phyloP scores from a whole-genome alignment of 2,329 filamentous ascomycete genomes.

The Pyrenochaeta sp. region DNA sequence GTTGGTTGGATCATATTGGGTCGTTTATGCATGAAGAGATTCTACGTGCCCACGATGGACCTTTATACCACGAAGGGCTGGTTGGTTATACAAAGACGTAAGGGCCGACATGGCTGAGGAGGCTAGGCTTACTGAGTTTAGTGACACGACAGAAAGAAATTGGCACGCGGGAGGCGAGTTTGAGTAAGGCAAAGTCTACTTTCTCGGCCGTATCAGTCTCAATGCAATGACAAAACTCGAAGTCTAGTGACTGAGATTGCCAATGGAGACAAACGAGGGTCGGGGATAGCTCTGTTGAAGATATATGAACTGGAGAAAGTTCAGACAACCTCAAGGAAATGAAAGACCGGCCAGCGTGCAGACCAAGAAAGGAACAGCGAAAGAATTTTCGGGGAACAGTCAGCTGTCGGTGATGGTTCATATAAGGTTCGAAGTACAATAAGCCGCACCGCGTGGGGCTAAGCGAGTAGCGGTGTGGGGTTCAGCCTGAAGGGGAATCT shows the following conservation, averaged over 20 bases:
- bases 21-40: constrained; percentile 11
- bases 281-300: constrained; percentile 5
- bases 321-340: constrained; percentile 7
- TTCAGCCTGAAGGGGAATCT: constrained; percentile 33
- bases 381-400: constrained; percentile 12
- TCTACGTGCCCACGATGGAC: constrained; percentile 15
- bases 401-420: constrained; percentile 19
- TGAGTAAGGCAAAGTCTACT: constrained; percentile 17
- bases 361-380: constrained; percentile 6
- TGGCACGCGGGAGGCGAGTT: constrained; percentile 15
- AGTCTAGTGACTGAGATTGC: constrained; percentile 3
- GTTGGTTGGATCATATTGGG: constrained; percentile 50
- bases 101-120: constrained; percentile 29
- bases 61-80: constrained; percentile 23
- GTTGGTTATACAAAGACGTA: constrained; percentile 33
- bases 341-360: constrained; percentile 6
- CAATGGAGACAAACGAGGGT: constrained; percentile 10
- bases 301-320: constrained; percentile 4
- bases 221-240: constrained; percentile 7
- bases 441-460: constrained; percentile 42
- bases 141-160: constrained; percentile 21
- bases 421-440: constrained; percentile 35
- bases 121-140: constrained; percentile 41
- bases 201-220: constrained; percentile 9
- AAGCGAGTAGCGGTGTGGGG: constrained; percentile 44